phyloP scores from a whole-genome alignment of 2,329 filamentous ascomycete species.

The Scedosporium apiospermum region DNA sequence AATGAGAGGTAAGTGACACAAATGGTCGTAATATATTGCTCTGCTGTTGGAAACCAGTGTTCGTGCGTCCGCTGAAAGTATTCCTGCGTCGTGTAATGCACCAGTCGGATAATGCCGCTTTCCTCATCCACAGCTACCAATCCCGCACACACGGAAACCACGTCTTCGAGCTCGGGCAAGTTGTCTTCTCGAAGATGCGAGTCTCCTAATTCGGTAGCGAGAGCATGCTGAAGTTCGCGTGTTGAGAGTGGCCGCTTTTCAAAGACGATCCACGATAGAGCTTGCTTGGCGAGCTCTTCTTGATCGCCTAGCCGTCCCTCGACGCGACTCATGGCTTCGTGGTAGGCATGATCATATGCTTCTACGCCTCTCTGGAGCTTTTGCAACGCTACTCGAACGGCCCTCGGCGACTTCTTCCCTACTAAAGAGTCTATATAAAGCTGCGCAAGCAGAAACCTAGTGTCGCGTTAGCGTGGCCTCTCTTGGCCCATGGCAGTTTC shows the following conservation, averaged over 20 bases:
- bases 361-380: slow-evolving; percentile 20
- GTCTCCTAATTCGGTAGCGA: slow-evolving; percentile 23
- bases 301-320: slow-evolving; percentile 21
- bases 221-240: slow-evolving; percentile 30
- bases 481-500: background rate
- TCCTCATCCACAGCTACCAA: slow-evolving; percentile 29
- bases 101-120: slow-evolving; percentile 27
- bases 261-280: slow-evolving; percentile 30
- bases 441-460: background rate
- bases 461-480: background rate
- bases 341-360: slow-evolving; percentile 23
- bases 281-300: slow-evolving; percentile 25
- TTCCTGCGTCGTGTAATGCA: slow-evolving; percentile 36
- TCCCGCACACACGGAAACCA: slow-evolving; percentile 29
- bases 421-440: slow-evolving; percentile 13
- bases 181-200: slow-evolving; percentile 23
- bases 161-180: slow-evolving; percentile 19
- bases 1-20: slow-evolving; percentile 29
- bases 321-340: slow-evolving; percentile 30
- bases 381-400: slow-evolving; percentile 13
- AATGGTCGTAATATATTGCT: slow-evolving; percentile 16
- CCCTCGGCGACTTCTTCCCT: slow-evolving; percentile 17
- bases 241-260: slow-evolving; percentile 22
- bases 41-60: slow-evolving; percentile 20
- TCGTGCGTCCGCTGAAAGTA: slow-evolving; percentile 25